Percentiles rank a stretch among this genome's conserved stretches.
phyloP scores from a whole-genome alignment of 345 rosid species.

The Dipteronia dyeriana region DNA sequence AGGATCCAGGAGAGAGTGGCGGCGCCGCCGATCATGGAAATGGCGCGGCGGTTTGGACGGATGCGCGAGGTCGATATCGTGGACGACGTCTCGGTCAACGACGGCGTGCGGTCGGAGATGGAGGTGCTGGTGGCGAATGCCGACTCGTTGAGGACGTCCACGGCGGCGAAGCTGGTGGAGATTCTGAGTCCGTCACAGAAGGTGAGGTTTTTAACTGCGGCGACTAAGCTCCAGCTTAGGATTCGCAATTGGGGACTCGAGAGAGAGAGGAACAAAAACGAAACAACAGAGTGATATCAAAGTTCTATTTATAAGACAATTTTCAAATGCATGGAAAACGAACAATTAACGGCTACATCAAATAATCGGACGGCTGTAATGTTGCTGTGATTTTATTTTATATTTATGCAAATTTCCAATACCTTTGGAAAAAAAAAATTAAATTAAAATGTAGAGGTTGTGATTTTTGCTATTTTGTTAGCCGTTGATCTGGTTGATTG shows the following conservation, averaged over 20 bases:
- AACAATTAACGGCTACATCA: background rate
- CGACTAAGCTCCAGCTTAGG: constrained; percentile 30
- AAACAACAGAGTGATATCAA: too few species aligned
- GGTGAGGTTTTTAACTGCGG: constrained; percentile 34
- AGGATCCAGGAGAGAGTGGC: constrained; percentile 47
- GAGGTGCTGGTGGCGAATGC: constrained; percentile 36
- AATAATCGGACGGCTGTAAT: background rate
- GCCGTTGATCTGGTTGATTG: background rate
- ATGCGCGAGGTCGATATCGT: background rate
- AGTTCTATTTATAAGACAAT: background rate
- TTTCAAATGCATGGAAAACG: background rate
- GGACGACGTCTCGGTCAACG: constrained; percentile 10
- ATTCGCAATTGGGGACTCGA: constrained; percentile 37
- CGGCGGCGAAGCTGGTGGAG: constrained; percentile 32
- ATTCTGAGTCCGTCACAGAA: constrained; percentile 48
- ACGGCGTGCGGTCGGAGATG: constrained; percentile 22
- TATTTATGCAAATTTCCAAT: too few species aligned
- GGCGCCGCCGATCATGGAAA: constrained; percentile 29
- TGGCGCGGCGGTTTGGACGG: constrained; percentile 15
- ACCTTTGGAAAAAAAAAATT: too few species aligned
- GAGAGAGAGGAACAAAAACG: constrained; percentile 5
- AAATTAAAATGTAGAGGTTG: background rate
- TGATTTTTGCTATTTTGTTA: background rate
- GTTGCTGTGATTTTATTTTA: background rate
- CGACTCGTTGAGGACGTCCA: constrained; percentile 37